Evolutionary conservation across 805 yeast genomes (phyloP).

Genomic region (Kazachstania viticola): DNA sequence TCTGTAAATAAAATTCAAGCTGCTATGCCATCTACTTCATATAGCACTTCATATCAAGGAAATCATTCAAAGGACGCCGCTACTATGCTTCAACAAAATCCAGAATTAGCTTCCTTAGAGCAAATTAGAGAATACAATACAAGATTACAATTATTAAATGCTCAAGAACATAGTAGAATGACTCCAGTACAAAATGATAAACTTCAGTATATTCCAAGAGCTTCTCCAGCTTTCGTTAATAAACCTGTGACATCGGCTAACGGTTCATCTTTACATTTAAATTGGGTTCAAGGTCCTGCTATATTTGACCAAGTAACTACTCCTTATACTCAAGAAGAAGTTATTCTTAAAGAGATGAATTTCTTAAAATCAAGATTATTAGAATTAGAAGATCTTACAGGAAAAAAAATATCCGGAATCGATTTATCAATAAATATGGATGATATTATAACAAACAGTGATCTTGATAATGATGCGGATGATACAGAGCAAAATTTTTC

Average conservation of each 20-base stretch:
- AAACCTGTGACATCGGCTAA: constrained; percentile 16
- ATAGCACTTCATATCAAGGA: not conserved
- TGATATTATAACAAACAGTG: not conserved
- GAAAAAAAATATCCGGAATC: constrained; percentile 11
- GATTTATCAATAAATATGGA: constrained; percentile 7
- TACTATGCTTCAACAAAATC: constrained; percentile 5
- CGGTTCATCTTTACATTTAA: constrained; percentile 9
- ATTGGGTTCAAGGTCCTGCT: constrained; percentile 25
- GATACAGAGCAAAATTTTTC: too few relatives aligned
- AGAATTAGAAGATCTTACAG: constrained; percentile 23
- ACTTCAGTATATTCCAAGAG: constrained; percentile 18
- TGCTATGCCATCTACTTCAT: not conserved
- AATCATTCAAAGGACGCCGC: constrained; percentile 4
- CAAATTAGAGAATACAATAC: constrained; percentile 23
- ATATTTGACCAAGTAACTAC: constrained; percentile 18
- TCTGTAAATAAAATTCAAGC: constrained; percentile 3
- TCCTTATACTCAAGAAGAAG: constrained; percentile 17
- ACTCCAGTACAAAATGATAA: constrained; percentile 13
- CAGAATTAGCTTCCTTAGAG: constrained; percentile 20
- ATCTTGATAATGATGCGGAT: constrained; percentile 3
- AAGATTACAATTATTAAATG: constrained; percentile 17
- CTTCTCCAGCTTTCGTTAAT: constrained; percentile 13
- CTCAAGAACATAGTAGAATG: constrained; percentile 7
- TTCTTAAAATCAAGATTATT: constrained; percentile 18
- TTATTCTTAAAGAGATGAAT: constrained; percentile 17